A percentile compares a stretch with the other conserved stretches of the same genome.
Conservation (phyloP, 371 early-diverging fungal genomes). For the Zopfochytrium polystomum region DNA sequence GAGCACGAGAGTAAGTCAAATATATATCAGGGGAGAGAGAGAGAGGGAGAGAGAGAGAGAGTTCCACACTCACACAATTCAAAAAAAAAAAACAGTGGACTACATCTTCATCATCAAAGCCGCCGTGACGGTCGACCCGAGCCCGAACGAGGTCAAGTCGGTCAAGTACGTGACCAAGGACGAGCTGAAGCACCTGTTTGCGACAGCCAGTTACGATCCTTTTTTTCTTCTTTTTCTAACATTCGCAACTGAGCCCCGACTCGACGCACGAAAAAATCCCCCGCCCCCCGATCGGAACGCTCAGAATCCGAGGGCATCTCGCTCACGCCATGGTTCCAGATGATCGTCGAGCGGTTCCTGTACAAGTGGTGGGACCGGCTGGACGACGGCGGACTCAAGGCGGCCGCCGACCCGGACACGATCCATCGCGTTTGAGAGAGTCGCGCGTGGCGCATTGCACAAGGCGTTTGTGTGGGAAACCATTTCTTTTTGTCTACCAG, state of each 20-base stretch:
- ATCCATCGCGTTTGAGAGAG: no score
- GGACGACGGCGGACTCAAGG: no score
- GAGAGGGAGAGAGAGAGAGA: no score
- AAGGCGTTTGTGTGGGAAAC: no score
- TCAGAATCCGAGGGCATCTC: constrained; percentile 43
- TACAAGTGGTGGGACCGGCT: constrained; percentile 97
- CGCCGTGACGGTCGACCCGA: constrained; percentile 62
- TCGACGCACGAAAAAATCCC: no score
- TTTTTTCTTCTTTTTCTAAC: no score
- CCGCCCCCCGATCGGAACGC: neutral
- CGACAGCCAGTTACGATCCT: constrained; percentile 50
- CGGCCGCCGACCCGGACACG: no score
- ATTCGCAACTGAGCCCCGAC: no score
- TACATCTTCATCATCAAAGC: constrained; percentile 83
- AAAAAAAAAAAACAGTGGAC: constrained; percentile 63
- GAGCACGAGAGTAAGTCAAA: constrained; percentile 90
- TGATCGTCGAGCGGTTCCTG: constrained; percentile 86
- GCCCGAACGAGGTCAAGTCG: constrained; percentile 80
- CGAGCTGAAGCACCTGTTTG: constrained; percentile 71
- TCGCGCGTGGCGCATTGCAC: no score
- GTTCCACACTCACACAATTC: no score
- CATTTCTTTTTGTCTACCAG: no score
- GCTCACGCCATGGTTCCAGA: constrained; percentile 94
- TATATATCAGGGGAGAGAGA: no score
- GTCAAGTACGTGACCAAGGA: constrained; percentile 69